Conservation (phyloP, 495 filamentous ascomycete species). For the Aspergillus sclerotioniger region DNA sequence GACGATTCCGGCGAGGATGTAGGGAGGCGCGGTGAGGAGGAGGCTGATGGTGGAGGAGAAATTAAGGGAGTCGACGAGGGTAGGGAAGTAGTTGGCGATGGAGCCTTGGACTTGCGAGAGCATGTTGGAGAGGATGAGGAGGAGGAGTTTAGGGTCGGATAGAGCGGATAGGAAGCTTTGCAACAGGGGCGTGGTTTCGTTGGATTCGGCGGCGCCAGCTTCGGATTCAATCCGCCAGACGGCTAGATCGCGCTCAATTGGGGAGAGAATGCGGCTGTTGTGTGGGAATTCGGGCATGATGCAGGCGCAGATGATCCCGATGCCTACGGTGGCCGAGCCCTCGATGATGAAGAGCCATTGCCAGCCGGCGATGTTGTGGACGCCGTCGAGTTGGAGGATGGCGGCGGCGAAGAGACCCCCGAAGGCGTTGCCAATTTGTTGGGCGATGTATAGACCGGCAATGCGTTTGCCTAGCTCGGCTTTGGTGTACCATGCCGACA, state of each 20-base stretch:
- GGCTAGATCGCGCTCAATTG: slow-evolving; percentile 24
- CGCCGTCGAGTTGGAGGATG: slow-evolving; percentile 49
- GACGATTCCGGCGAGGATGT: slow-evolving; percentile 24
- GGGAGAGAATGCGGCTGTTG: slow-evolving; percentile 27
- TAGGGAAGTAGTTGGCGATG: slow-evolving; percentile 20
- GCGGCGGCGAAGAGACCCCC: slow-evolving; percentile 54
- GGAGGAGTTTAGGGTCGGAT: slow-evolving; percentile 23
- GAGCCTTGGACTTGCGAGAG: slow-evolving; percentile 29
- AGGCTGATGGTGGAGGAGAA: slow-evolving; percentile 9
- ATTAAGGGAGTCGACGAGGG: slow-evolving; percentile 8
- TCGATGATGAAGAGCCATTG: slow-evolving; percentile 51
- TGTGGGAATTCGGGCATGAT: slow-evolving; percentile 41
- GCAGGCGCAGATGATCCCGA: slow-evolving; percentile 39
- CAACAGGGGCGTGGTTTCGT: slow-evolving; percentile 19
- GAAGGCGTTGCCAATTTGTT: slow-evolving; percentile 56
- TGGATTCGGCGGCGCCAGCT: slow-evolving; percentile 27
- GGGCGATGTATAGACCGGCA: slow-evolving; percentile 56
- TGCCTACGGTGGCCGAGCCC: slow-evolving; percentile 39
- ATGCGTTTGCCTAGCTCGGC: slow-evolving; percentile 55
- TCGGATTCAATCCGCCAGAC: slow-evolving; percentile 33
- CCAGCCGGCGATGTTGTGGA: slow-evolving; percentile 48
- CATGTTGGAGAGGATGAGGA: slow-evolving; percentile 30
- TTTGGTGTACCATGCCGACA: slow-evolving; percentile 58
- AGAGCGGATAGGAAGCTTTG: slow-evolving; percentile 25
- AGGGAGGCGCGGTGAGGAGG: slow-evolving; percentile 18